Conservation (phyloP, 441 rosid species). For the Euphorbia corollata region DNA sequence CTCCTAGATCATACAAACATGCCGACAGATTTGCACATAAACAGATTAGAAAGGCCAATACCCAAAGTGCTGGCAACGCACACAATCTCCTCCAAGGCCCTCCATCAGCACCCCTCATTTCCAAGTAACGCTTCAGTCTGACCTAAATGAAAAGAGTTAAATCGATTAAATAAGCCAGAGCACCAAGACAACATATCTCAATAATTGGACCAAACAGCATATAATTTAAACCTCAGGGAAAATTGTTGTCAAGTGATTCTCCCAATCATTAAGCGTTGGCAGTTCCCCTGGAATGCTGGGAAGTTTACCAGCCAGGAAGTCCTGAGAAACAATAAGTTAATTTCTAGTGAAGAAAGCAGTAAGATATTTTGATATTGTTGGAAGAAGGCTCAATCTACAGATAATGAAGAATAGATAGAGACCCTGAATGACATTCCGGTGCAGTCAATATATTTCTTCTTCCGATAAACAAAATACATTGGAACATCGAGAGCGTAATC, state of each 20-base stretch:
- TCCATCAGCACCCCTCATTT: conserved; percentile 99
- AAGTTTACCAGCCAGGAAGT: conserved; percentile 92
- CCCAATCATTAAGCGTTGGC: conserved; percentile 93
- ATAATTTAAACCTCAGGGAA: conserved; percentile 68
- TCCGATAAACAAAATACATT: conserved; percentile 90
- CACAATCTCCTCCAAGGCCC: conserved; percentile 99
- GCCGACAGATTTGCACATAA: background rate
- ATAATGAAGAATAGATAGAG: conserved; percentile 37
- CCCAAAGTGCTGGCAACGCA: conserved; percentile 98
- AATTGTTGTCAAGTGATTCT: conserved; percentile 92
- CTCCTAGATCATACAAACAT: conserved; percentile 11
- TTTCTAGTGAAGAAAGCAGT: background rate
- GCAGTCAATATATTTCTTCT: conserved; percentile 83
- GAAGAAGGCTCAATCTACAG: conserved; percentile 28
- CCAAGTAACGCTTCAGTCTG: conserved; percentile 91
- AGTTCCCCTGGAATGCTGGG: conserved; percentile 87
- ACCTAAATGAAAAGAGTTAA: conserved; percentile 45
- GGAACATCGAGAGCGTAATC: conserved; percentile 99
- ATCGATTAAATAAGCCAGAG: conserved; percentile 15
- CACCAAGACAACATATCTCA: conserved; percentile 3
- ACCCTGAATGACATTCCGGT: conserved; percentile 96
- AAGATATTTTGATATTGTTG: conserved; percentile 4
- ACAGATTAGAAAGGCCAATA: conserved; percentile 25
- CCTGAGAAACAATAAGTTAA: conserved; percentile 37
- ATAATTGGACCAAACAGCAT: conserved; percentile 4